phyloP scores from a whole-genome alignment of 1,139 yeast genomes.

The Casaregolazyma suthepensis region DNA sequence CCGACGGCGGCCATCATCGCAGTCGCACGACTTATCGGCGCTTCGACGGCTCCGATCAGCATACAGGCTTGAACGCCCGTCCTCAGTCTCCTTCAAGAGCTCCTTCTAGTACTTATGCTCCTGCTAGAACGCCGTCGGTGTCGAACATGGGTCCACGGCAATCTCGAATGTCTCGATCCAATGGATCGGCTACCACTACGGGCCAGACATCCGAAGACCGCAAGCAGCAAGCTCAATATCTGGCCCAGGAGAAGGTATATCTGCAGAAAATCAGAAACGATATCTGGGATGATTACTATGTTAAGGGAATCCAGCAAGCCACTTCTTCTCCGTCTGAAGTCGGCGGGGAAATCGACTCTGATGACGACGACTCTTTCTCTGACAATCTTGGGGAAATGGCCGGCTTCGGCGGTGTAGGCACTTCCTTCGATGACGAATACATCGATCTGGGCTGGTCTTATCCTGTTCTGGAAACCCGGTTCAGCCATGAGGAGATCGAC shows the following conservation, averaged over 20 bases:
- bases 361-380: slow-evolving; percentile 23
- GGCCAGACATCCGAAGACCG: slow-evolving; percentile 9
- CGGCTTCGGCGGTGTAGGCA: slow-evolving; percentile 31
- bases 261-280: slow-evolving; percentile 59
- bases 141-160: slow-evolving; percentile 7
- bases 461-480: slow-evolving; percentile 23
- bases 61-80: slow-evolving; percentile 1
- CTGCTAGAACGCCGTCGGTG: slow-evolving; percentile 22
- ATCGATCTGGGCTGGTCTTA: slow-evolving; percentile 26
- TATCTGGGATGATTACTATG: slow-evolving; percentile 51
- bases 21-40: not conserved
- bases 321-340: slow-evolving; percentile 16
- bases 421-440: slow-evolving; percentile 33
- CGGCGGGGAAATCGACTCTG: slow-evolving; percentile 21
- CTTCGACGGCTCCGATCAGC: not conserved
- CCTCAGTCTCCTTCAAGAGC: slow-evolving; percentile 23
- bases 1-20: not conserved
- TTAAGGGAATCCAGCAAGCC: slow-evolving; percentile 24
- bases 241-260: slow-evolving; percentile 65
- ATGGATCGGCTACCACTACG: slow-evolving; percentile 4
- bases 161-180: slow-evolving; percentile 7
- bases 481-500: slow-evolving; percentile 15
- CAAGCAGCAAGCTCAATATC: slow-evolving; percentile 28
- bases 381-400: slow-evolving; percentile 21
- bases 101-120: slow-evolving; percentile 28